These are phyloP conservation scores for Xenosphaeropsis pyriputrescens DNA, from an alignment of 2,329 filamentous ascomycete genomes.

Conservation along the genomic window DNA sequence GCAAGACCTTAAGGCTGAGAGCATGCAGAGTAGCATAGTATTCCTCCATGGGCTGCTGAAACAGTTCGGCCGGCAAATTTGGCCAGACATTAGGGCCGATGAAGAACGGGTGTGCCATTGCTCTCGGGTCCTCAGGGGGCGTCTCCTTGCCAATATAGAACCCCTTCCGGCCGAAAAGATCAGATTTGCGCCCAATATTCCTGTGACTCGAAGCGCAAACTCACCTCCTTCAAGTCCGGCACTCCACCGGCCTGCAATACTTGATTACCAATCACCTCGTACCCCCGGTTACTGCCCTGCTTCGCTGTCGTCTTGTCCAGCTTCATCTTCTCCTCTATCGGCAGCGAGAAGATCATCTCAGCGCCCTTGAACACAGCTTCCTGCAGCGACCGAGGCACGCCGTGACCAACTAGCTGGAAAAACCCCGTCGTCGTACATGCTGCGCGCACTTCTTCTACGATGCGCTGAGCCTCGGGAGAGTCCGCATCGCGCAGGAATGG, in stretches of 20 bases:
- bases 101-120: conserved; percentile 19
- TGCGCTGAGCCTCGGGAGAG: not conserved
- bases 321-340: conserved; percentile 26
- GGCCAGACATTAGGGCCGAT: conserved; percentile 24
- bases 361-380: conserved; percentile 21
- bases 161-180: too few species aligned
- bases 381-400: conserved; percentile 24
- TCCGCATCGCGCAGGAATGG: not conserved
- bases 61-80: not conserved
- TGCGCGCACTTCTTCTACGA: not conserved
- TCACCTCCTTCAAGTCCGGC: conserved; percentile 24
- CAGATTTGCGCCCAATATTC: too few species aligned
- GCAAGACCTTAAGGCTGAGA: not conserved
- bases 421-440: conserved; percentile 21
- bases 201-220: too few species aligned
- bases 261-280: conserved; percentile 29
- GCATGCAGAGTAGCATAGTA: not conserved
- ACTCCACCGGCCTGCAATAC: conserved; percentile 24
- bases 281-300: conserved; percentile 20
- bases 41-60: not conserved
- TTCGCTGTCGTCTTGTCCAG: too few species aligned
- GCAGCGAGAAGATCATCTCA: conserved; percentile 29
- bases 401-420: conserved; percentile 33
- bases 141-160: conserved; percentile 25
- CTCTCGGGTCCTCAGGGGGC: conserved; percentile 5